Percentiles rank a stretch among this genome's conserved stretches.
Evolutionary conservation across 257 asterid species (phyloP).

Genomic region (Salvia hispanica): DNA sequence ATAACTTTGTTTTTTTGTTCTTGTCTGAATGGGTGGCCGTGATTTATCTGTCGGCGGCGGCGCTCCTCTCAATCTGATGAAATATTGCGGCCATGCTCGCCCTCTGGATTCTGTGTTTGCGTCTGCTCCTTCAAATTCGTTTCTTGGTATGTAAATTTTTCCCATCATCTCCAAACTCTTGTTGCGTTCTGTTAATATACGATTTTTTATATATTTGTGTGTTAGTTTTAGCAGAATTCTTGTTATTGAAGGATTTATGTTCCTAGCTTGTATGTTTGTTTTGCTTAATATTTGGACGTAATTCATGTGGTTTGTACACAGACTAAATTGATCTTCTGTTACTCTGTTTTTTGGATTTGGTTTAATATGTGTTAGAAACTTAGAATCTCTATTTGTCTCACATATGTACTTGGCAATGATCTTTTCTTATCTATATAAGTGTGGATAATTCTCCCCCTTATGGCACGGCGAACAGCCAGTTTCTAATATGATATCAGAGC

Average conservation of each 20-base stretch:
- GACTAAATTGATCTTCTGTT: too few relatives aligned
- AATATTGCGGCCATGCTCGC: slow-evolving; percentile 34
- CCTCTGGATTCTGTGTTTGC: slow-evolving; percentile 45
- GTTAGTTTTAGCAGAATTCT: background rate
- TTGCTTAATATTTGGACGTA: background rate
- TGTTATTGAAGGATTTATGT: background rate
- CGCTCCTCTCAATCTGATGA: slow-evolving; percentile 31
- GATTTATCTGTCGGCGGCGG: slow-evolving; percentile 39
- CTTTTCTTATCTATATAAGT: too few relatives aligned
- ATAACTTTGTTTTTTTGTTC: too few relatives aligned
- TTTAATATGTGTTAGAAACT: too few relatives aligned
- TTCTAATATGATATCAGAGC: too few relatives aligned
- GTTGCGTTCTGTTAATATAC: slow-evolving; percentile 28
- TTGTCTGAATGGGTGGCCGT: slow-evolving; percentile 44
- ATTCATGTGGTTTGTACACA: background rate
- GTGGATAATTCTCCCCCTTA: too few relatives aligned
- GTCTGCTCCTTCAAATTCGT: slow-evolving; percentile 49
- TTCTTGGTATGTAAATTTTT: slow-evolving; percentile 41
- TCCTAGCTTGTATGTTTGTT: too few relatives aligned
- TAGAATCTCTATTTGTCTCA: too few relatives aligned
- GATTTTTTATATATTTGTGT: background rate
- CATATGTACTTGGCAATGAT: too few relatives aligned
- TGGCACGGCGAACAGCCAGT: too few relatives aligned
- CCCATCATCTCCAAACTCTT: background rate
- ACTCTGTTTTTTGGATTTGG: too few relatives aligned